Conservation (phyloP, 2,329 filamentous ascomycete genomes). For the Ascochyta koolunga region DNA sequence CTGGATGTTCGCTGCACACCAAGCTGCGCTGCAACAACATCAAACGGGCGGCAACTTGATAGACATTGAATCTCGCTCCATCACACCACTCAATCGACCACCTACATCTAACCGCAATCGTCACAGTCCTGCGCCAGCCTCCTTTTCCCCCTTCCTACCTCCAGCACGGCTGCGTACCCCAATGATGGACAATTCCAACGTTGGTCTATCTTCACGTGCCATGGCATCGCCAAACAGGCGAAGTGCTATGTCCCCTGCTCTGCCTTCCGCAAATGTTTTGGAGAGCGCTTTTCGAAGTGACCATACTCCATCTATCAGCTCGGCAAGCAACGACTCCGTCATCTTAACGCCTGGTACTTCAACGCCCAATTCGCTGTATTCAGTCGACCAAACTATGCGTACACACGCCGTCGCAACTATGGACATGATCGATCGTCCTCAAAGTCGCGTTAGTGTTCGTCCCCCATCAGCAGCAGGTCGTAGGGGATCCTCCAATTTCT, state of each 20-base stretch:
- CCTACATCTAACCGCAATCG: conserved; percentile 49
- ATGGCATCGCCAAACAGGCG: conserved; percentile 42
- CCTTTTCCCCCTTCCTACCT: conserved; percentile 44
- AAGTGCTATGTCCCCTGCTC: conserved; percentile 28
- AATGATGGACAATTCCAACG: conserved; percentile 38
- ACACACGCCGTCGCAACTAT: conserved; percentile 34
- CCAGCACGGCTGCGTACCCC: conserved; percentile 45
- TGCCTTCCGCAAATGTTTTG: conserved; percentile 20
- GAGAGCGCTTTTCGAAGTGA: conserved; percentile 27
- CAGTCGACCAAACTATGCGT: conserved; percentile 37
- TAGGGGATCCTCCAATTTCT: conserved; percentile 42
- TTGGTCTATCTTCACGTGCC: conserved; percentile 27
- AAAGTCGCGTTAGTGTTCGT: conserved; percentile 44
- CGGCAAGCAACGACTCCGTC: conserved; percentile 37
- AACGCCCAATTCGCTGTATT: conserved; percentile 34
- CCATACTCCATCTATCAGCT: conserved; percentile 36
- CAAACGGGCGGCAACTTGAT: conserved; percentile 40
- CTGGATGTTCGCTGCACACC: conserved; percentile 51
- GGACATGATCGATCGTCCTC: conserved; percentile 47
- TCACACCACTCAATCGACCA: conserved; percentile 48
- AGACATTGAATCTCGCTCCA: conserved; percentile 46
- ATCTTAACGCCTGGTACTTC: conserved; percentile 38
- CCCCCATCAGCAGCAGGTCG: conserved; percentile 45
- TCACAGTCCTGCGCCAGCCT: conserved; percentile 41
- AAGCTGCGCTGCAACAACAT: conserved; percentile 45